Base-by-base conservation (phyloP, 2,329 filamentous ascomycete species). In the Macrophomina phaseolina region DNA sequence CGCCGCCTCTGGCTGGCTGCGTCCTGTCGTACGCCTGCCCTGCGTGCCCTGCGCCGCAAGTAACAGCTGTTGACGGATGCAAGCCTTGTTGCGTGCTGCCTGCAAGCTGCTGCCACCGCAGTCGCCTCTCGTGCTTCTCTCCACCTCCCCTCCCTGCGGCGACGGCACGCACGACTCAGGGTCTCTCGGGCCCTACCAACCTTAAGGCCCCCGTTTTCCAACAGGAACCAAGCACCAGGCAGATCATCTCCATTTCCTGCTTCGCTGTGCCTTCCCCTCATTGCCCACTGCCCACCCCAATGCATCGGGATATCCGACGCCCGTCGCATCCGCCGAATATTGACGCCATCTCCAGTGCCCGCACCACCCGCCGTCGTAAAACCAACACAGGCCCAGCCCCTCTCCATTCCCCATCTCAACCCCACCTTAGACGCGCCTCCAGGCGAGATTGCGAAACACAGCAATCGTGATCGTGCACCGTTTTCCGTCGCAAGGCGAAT, bases 161-260 rank as follows among this genome's bases (percentile, higher is more conserved):
- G 23, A 1, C 23, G 23, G 23, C 23, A 23, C 23, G 23, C 56
- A 48, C 56, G 58, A 62, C 58, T 62, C 58, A 62, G 45, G 30
- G 42, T 36, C 45, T 23, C 18, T 16, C 56, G 56, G 48, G 56
- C 56, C 56, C 56, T 61, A 61, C 56, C 56, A 61, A 34, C 56
- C 36, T 38, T 12, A 62, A 40, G 51, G 38, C 38, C 40, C 38
- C 23, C 55, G 56, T 32, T 34, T n/a, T 23, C 23, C 23, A 23
- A 23, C 23, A 23, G 23, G 23, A 23, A 23, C 23, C 23, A 23
- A 23, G 23, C 23, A 28, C 14, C n/a, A 16, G 28, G 46, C 60
- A 63, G 51, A 51, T 38, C 45, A 45, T 14, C 14, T 45, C 23
- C 53, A 28, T 23, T 18, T 23, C 23, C 23, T 23, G 23, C 53